Percentiles rank a stretch among this genome's conserved stretches.
Evolutionary conservation across 768 basidiomycete genomes (phyloP).

Genomic region (Lactarius psammicola): DNA sequence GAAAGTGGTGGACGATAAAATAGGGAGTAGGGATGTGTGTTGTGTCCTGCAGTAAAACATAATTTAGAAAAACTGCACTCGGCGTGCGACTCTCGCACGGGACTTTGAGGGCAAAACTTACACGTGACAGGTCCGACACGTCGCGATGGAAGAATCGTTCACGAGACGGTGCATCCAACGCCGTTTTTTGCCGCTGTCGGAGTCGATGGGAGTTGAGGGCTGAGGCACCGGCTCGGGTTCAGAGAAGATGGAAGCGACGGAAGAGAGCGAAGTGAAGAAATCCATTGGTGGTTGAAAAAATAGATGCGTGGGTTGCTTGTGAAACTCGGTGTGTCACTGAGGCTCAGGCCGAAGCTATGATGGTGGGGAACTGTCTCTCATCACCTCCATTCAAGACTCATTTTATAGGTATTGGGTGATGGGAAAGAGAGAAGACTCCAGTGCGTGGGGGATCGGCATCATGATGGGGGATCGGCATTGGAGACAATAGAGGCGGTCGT

Average conservation of each 20-base stretch:
- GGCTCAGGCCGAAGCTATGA: background rate
- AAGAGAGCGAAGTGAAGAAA: background rate
- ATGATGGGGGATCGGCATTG: no score
- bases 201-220: slow-evolving; percentile 8
- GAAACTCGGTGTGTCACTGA: no score
- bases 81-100: background rate
- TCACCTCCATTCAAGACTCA: background rate
- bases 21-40: background rate
- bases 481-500: background rate
- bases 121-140: background rate
- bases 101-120: background rate
- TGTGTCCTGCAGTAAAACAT: background rate
- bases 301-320: background rate
- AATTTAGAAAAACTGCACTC: background rate
- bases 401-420: background rate
- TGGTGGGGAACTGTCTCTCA: background rate
- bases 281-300: background rate
- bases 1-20: background rate
- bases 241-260: background rate
- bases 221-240: background rate
- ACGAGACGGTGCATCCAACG: background rate
- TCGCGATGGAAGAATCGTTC: background rate
- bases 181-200: background rate
- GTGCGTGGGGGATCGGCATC: no score
- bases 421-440: background rate